phyloP scores from a whole-genome alignment of 108 stramenopile genomes.

The Fragilariopsis cylindrus region DNA sequence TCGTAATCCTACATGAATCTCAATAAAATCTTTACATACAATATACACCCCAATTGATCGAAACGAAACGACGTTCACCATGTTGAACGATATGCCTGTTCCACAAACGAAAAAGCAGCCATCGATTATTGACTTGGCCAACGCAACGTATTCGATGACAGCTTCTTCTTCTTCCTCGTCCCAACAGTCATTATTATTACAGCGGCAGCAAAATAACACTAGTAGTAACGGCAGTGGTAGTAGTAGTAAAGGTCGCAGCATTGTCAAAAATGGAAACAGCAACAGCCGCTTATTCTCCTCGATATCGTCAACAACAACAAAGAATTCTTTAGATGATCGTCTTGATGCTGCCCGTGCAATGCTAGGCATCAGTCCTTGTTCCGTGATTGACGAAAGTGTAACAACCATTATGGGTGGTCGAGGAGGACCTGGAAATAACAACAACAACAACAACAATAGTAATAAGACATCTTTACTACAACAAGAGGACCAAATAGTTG shows the following conservation, averaged over 20 bases:
- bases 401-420: conserved; percentile 11
- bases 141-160: conserved; percentile 27
- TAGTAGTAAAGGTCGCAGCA: not conserved
- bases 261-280: not conserved
- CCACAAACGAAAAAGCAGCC: conserved; percentile 1
- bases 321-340: conserved; percentile 27
- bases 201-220: not conserved
- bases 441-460: not conserved
- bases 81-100: too few species aligned
- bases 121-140: conserved; percentile 34
- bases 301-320: not conserved
- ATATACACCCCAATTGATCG: too few species aligned
- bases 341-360: conserved; percentile 49
- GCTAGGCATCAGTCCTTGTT: conserved; percentile 41
- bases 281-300: not conserved
- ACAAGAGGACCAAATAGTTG: not conserved
- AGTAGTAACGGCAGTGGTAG: not conserved
- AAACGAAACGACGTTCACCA: too few species aligned
- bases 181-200: not conserved
- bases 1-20: too few species aligned
- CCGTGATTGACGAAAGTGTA: conserved; percentile 21
- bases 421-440: not conserved
- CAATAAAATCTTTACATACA: too few species aligned
- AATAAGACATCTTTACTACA: not conserved
- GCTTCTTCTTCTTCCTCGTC: not conserved